A percentile compares a stretch with the other conserved stretches of the same genome.
Evolutionary conservation across 352 stramenopile species (phyloP).

Genomic region (Phytophthora pini): DNA sequence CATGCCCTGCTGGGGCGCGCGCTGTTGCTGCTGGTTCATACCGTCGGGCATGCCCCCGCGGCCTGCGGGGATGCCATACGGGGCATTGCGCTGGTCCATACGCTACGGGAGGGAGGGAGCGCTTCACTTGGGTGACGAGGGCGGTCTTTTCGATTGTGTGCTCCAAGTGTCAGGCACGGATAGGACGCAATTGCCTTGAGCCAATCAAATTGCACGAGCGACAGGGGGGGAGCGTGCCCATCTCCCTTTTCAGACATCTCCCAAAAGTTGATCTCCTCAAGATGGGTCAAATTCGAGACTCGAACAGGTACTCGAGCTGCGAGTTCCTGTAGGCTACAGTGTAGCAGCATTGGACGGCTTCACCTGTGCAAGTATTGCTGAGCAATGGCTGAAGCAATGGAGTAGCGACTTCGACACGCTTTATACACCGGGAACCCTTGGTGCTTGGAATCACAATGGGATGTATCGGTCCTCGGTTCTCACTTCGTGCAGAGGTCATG

Average conservation of each 20-base stretch:
- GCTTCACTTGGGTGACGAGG: neutral
- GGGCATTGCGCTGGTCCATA: constrained; percentile 63
- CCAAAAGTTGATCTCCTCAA: constrained; percentile 6
- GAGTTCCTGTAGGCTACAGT: too few relatives aligned
- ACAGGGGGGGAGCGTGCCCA: constrained; percentile 9
- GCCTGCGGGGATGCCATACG: constrained; percentile 54
- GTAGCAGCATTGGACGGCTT: too few relatives aligned
- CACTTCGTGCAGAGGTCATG: too few relatives aligned
- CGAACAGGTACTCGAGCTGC: too few relatives aligned
- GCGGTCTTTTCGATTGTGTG: constrained; percentile 22
- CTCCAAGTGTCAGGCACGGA: constrained; percentile 2
- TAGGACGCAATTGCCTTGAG: constrained; percentile 15
- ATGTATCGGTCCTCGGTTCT: too few relatives aligned
- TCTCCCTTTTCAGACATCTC: neutral
- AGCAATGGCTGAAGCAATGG: too few relatives aligned
- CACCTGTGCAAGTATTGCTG: too few relatives aligned
- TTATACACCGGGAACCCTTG: too few relatives aligned
- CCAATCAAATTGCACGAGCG: constrained; percentile 24
- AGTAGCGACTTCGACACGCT: too few relatives aligned
- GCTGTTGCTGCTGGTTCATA: constrained; percentile 35
- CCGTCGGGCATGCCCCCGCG: constrained; percentile 44
- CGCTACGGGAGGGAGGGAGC: neutral
- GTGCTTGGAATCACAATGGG: too few relatives aligned
- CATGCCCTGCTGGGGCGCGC: constrained; percentile 44
- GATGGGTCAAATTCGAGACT: neutral